Percentiles rank a stretch among this genome's conserved stretches.
These are phyloP conservation scores for Lyophyllum atratum DNA, from an alignment of 768 basidiomycete species.

Conservation along the genomic window DNA sequence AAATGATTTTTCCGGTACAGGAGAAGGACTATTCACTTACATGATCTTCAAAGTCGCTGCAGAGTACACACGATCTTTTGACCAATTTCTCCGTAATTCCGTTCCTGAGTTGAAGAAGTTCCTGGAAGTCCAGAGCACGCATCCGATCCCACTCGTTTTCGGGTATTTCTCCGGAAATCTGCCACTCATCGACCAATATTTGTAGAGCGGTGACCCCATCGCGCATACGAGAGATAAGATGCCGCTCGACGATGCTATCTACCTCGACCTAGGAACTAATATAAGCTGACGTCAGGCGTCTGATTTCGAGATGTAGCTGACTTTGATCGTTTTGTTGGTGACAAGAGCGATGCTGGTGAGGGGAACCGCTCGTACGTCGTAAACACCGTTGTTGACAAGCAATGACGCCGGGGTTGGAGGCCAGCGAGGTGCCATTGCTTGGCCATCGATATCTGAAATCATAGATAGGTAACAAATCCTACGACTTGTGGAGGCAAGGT, in stretches of 20 bases:
- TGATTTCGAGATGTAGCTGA: conserved; percentile 21
- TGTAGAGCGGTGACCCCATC: conserved; percentile 55
- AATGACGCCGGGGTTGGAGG: conserved; percentile 57
- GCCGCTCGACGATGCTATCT: conserved; percentile 65
- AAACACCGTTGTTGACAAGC: conserved; percentile 52
- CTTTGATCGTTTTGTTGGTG: conserved; percentile 73
- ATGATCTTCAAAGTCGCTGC: conserved; percentile 72
- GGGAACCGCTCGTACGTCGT: conserved; percentile 67
- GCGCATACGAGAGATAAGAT: conserved; percentile 62
- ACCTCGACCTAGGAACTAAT: conserved; percentile 60
- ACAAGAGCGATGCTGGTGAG: conserved; percentile 77
- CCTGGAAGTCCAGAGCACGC: conserved; percentile 90
- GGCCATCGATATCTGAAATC: conserved; percentile 54
- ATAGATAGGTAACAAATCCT: neutral
- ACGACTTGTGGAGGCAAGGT: neutral
- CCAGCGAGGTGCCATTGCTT: conserved; percentile 75
- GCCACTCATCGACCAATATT: conserved; percentile 59
- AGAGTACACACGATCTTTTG: conserved; percentile 52
- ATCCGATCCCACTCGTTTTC: conserved; percentile 89
- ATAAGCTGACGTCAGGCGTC: neutral
- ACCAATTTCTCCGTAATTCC: conserved; percentile 44
- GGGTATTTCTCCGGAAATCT: conserved; percentile 42
- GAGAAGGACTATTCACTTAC: conserved; percentile 46
- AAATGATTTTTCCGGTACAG: neutral
- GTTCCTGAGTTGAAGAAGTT: conserved; percentile 64